Percentiles rank a stretch among this genome's conserved stretches.
These are phyloP conservation scores for Eleusine indica DNA, from an alignment of 176 grass and related monocot genomes.

Conservation along the genomic window DNA sequence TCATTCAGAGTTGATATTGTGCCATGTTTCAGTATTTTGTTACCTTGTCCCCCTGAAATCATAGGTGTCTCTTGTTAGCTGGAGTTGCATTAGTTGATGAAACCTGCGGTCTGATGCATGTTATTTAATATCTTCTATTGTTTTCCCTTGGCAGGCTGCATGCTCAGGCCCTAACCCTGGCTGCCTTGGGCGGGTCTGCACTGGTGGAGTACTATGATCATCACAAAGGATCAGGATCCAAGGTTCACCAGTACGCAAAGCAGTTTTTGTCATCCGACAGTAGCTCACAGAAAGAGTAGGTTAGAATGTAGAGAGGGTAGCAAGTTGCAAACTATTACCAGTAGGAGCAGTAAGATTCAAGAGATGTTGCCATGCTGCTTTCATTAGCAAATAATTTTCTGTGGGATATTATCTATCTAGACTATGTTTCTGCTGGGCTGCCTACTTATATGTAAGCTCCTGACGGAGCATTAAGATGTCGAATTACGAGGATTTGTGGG, in stretches of 20 bases:
- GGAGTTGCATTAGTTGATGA: neutral
- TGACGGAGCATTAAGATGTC: conserved; percentile 19
- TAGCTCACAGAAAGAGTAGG: conserved; percentile 51
- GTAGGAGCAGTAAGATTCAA: neutral
- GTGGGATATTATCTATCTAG: neutral
- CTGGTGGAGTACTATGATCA: conserved; percentile 93
- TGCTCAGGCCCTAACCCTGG: conserved; percentile 91
- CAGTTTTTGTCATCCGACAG: conserved; percentile 49
- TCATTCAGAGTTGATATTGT: neutral
- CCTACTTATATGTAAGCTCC: conserved; percentile 11
- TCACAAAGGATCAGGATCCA: conserved; percentile 61
- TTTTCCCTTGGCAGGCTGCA: conserved; percentile 60
- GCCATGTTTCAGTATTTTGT: neutral
- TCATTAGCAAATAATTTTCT: conserved; percentile 13
- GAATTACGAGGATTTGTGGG: neutral
- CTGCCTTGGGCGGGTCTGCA: conserved; percentile 77
- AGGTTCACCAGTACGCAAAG: conserved; percentile 69
- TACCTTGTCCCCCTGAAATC: neutral
- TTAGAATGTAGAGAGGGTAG: neutral
- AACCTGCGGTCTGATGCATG: neutral
- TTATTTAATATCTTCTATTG: neutral
- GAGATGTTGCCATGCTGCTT: neutral
- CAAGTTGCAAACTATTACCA: neutral
- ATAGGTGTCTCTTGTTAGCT: neutral
- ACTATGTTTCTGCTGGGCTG: neutral